phyloP scores from a whole-genome alignment of 2,329 filamentous ascomycete genomes.

The Macrophomina phaseolina region DNA sequence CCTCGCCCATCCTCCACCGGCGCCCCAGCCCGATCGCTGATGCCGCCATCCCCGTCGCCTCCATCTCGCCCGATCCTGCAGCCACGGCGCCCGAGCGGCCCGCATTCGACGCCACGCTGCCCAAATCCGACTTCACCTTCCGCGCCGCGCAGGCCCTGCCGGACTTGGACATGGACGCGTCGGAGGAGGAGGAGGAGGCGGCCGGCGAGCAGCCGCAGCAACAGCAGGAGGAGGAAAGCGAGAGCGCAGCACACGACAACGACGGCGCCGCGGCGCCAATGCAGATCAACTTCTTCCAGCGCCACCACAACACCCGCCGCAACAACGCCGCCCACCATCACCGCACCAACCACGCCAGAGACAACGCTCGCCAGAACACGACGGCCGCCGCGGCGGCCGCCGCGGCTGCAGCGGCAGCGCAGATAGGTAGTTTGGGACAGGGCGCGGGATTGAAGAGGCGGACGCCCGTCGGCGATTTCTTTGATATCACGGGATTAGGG shows the following conservation, averaged over 20 bases:
- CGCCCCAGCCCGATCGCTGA: constrained; percentile 29
- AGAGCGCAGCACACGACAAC: no score
- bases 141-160: constrained; percentile 68
- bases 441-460: constrained; percentile 75
- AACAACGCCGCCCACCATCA: constrained; percentile 55
- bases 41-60: neutral
- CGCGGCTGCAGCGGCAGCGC: constrained; percentile 1
- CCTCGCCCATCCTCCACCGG: constrained; percentile 64
- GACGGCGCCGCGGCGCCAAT: constrained; percentile 15
- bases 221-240: neutral
- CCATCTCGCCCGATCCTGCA: constrained; percentile 26
- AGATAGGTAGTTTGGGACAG: constrained; percentile 55
- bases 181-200: constrained; percentile 61
- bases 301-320: constrained; percentile 42
- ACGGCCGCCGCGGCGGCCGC: constrained; percentile 3
- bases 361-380: neutral
- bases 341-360: constrained; percentile 32
- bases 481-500: constrained; percentile 70
- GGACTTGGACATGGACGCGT: constrained; percentile 60
- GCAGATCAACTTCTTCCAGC: constrained; percentile 34
- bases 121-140: constrained; percentile 66
- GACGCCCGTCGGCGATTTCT: constrained; percentile 76
- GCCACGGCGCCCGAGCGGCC: constrained; percentile 29
- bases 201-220: constrained; percentile 40
- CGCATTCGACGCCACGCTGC: constrained; percentile 33